Evolutionary conservation across 1,284 basidiomycete genomes (phyloP), one percentile per base, ranked within the genome.

Genomic region (Marasmius fiardii): DNA sequence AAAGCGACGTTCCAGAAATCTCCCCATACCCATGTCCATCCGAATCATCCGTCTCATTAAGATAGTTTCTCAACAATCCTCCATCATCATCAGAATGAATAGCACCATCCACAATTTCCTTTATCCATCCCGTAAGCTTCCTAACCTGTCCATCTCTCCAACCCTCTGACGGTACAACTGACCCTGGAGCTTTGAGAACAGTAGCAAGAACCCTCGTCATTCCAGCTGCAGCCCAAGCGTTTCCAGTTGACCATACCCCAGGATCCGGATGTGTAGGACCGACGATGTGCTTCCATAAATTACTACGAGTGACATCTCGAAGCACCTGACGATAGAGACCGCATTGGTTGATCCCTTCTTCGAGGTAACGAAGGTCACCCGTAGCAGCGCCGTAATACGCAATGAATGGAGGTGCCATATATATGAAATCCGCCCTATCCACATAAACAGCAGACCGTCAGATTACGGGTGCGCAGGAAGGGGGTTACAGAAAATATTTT

Each of bases 391-490:
- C 83, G 55, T 80, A 75, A 59, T 79, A 82, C 0, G 82, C 82
- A 3, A 85, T 66, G 66, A 83, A 84, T 0, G 84, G 83, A 4
- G 81, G 81, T 4, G 78, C 82, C 83, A 86, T 86, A 64, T 79
- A 85, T 0, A 83, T 70, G 59, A 69, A 75, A 64, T 86, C 83
- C 23, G 80, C 74, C 83, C 82, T 84, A n/a, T n/a, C n/a, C n/a
- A n/a, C n/a, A n/a, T n/a, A n/a, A n/a, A n/a, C n/a, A n/a, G n/a
- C n/a, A n/a, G n/a, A n/a, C n/a, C n/a, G n/a, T n/a, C n/a, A n/a
- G n/a, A n/a, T n/a, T n/a, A n/a, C n/a, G n/a, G n/a, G n/a, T n/a
- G n/a, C n/a, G n/a, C n/a, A n/a, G n/a, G n/a, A n/a, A n/a, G n/a
- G n/a, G n/a, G n/a, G n/a, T n/a, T n/a, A n/a, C n/a, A n/a, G n/a